Evolutionary conservation across 2,329 filamentous ascomycete genomes (phyloP).

Genomic region (Pseudomassariella vexata): DNA sequence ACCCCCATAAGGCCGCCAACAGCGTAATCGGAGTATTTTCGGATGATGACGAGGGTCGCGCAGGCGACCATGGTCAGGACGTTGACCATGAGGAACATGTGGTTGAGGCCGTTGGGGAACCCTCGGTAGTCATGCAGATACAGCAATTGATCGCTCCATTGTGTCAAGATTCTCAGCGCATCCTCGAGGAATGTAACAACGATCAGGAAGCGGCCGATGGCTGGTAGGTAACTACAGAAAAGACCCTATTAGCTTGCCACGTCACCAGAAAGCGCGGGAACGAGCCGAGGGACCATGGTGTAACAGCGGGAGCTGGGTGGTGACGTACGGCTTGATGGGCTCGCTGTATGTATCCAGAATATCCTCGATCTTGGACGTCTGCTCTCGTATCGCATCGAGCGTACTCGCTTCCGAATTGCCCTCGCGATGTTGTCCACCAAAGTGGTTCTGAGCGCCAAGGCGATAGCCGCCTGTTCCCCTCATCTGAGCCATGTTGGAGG

Average conservation of each 20-base stretch:
- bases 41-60: slow-evolving; percentile 80
- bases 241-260: slow-evolving; percentile 17
- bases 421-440: slow-evolving; percentile 56
- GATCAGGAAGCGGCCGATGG: slow-evolving; percentile 93
- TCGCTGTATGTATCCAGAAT: slow-evolving; percentile 80
- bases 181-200: slow-evolving; percentile 98
- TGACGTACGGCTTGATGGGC: slow-evolving; percentile 85
- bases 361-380: slow-evolving; percentile 98
- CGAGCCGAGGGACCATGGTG: not conserved
- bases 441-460: slow-evolving; percentile 68
- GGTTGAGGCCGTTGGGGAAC: slow-evolving; percentile 83
- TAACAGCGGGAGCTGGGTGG: slow-evolving; percentile 2
- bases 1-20: slow-evolving; percentile 86
- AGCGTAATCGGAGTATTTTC: slow-evolving; percentile 89
- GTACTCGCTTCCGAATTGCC: slow-evolving; percentile 65
- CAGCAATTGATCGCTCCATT: slow-evolving; percentile 91
- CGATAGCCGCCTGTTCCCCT: slow-evolving; percentile 76
- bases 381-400: slow-evolving; percentile 83
- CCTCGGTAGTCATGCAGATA: slow-evolving; percentile 90
- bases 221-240: slow-evolving; percentile 71
- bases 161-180: slow-evolving; percentile 89
- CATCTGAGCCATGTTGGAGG: slow-evolving; percentile 34
- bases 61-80: slow-evolving; percentile 81
- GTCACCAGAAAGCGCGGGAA: slow-evolving; percentile 4
- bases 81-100: slow-evolving; percentile 87